phyloP scores from a whole-genome alignment of 1,284 basidiomycete species.

The Apiotrichum sp. region DNA sequence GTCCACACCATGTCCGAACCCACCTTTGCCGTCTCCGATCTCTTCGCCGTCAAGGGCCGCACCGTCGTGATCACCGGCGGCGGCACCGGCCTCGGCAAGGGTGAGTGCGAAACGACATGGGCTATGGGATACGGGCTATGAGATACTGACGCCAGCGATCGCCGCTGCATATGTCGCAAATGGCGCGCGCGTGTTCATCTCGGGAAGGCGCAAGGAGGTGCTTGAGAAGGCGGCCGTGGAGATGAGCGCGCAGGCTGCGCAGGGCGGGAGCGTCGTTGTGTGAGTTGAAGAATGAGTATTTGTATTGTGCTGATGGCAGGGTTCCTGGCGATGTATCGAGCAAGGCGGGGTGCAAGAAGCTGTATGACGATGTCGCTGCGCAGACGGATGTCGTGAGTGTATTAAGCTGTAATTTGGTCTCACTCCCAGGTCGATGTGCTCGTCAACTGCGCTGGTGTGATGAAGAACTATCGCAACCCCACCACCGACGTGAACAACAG shows the following conservation, averaged over 20 bases:
- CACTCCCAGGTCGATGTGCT: slow-evolving; percentile 26
- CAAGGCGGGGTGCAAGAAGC: slow-evolving; percentile 34
- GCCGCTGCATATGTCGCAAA: slow-evolving; percentile 41
- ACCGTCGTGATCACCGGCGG: slow-evolving; percentile 33
- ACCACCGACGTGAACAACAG: slow-evolving; percentile 32
- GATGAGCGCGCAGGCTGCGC: slow-evolving; percentile 20
- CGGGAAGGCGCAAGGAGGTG: slow-evolving; percentile 41
- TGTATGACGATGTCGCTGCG: slow-evolving; percentile 30
- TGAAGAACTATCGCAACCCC: slow-evolving; percentile 24
- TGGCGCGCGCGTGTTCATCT: slow-evolving; percentile 47
- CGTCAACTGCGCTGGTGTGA: slow-evolving; percentile 41
- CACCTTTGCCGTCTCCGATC: slow-evolving; percentile 22
- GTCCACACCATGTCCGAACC: not conserved
- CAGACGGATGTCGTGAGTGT: slow-evolving; percentile 19
- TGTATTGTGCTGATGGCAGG: slow-evolving; percentile 12
- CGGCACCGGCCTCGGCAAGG: slow-evolving; percentile 35
- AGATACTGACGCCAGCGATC: slow-evolving; percentile 22
- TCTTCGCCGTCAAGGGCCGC: slow-evolving; percentile 25
- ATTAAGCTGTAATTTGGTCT: too few species aligned
- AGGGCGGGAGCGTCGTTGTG: slow-evolving; percentile 18
- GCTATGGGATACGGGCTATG: too few species aligned
- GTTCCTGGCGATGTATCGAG: slow-evolving; percentile 43
- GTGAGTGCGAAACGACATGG: slow-evolving; percentile 6
- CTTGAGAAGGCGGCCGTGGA: slow-evolving; percentile 38
- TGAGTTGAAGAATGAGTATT: not conserved